These are phyloP conservation scores for Tanacetum coccineum DNA, from an alignment of 129 eudicot species.

Conservation along the genomic window DNA sequence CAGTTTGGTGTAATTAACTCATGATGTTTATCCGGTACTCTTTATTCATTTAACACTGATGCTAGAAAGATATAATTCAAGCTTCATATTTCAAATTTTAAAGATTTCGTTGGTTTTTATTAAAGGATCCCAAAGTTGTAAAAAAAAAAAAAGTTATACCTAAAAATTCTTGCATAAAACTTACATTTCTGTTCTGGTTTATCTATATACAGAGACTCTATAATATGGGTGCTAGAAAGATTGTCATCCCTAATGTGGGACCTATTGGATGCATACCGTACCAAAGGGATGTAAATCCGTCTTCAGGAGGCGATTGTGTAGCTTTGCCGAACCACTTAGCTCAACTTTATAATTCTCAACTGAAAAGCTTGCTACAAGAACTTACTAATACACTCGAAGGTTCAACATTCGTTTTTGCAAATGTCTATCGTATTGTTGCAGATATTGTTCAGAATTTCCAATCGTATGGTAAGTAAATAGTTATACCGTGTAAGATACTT, in stretches of 20 bases:
- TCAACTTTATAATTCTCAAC: conserved; percentile 45
- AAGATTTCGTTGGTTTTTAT: not conserved
- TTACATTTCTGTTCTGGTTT: not conserved
- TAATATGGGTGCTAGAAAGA: conserved; percentile 72
- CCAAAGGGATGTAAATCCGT: conserved; percentile 58
- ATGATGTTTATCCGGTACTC: too few species aligned
- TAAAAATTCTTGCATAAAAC: too few species aligned
- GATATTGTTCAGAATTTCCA: conserved; percentile 52
- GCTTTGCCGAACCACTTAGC: conserved; percentile 66
- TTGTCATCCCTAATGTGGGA: conserved; percentile 74
- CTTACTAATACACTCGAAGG: conserved; percentile 51
- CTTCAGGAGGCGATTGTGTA: conserved; percentile 46
- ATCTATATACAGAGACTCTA: conserved; percentile 53
- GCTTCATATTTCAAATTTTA: too few species aligned
- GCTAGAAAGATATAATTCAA: too few species aligned
- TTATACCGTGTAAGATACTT: not conserved
- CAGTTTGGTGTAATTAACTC: too few species aligned
- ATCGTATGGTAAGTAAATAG: conserved; percentile 51
- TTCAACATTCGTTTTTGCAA: conserved; percentile 68
- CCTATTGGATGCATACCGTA: conserved; percentile 94
- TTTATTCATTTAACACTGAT: too few species aligned
- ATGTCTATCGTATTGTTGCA: conserved; percentile 47
- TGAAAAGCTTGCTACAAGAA: conserved; percentile 51
- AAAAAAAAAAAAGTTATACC: too few species aligned
- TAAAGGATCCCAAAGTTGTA: not conserved